phyloP scores from a whole-genome alignment of 768 basidiomycete species.

The Rhodocollybia butyracea region DNA sequence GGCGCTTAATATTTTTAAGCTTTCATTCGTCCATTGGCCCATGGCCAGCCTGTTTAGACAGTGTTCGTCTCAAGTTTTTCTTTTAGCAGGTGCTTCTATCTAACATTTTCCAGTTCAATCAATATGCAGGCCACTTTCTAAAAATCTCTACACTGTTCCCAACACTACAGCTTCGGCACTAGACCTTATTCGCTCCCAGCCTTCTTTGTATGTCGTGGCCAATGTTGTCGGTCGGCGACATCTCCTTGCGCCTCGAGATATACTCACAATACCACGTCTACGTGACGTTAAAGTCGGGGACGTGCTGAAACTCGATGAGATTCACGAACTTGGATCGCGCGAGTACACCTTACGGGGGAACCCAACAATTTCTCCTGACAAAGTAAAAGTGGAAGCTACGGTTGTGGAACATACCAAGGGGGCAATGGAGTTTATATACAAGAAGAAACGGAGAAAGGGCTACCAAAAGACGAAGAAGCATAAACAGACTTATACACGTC shows the following conservation, averaged over 20 bases:
- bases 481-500: slow-evolving; percentile 94
- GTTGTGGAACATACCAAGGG: slow-evolving; percentile 99
- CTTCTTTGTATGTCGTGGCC: slow-evolving; percentile 89
- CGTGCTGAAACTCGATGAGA: slow-evolving; percentile 73
- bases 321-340: slow-evolving; percentile 93
- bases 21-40: neutral
- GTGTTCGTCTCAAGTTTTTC: neutral
- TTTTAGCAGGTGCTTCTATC: neutral
- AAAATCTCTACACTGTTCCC: slow-evolving; percentile 23
- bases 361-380: slow-evolving; percentile 60
- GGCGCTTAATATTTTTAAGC: neutral
- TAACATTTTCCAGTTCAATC: slow-evolving; percentile 1
- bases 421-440: slow-evolving; percentile 85
- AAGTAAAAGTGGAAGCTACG: slow-evolving; percentile 78
- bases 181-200: slow-evolving; percentile 83
- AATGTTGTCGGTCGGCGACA: slow-evolving; percentile 85
- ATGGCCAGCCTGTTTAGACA: slow-evolving; percentile 10
- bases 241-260: slow-evolving; percentile 85
- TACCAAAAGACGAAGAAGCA: slow-evolving; percentile 92
- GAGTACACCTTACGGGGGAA: slow-evolving; percentile 89
- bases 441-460: slow-evolving; percentile 98
- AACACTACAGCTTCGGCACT: slow-evolving; percentile 60
- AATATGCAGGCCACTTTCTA: slow-evolving; percentile 10
- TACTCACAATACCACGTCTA: slow-evolving; percentile 91
- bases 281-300: slow-evolving; percentile 86